Conservation (phyloP, 1,284 basidiomycete species). For the Phylloboletellus chloephorus region DNA sequence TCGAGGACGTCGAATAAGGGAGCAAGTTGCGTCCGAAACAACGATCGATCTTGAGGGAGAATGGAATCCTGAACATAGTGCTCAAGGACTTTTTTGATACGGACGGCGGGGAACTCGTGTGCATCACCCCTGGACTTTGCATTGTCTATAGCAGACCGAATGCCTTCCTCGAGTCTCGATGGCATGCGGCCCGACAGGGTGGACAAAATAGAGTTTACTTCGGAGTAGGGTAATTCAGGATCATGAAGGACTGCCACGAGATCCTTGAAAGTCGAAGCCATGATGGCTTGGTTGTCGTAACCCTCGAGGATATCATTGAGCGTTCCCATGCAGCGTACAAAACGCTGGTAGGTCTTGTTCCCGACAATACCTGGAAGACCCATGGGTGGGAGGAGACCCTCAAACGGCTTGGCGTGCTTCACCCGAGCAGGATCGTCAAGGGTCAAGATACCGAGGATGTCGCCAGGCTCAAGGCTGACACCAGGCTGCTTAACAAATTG, state of each 20-base stretch:
- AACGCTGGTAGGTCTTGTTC: constrained; percentile 87
- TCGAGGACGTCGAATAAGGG: constrained; percentile 78
- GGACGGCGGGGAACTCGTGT: constrained; percentile 81
- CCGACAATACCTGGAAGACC: constrained; percentile 85
- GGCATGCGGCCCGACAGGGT: constrained; percentile 93
- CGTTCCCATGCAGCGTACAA: constrained; percentile 71
- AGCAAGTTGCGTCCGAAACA: constrained; percentile 70
- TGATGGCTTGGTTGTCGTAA: constrained; percentile 89
- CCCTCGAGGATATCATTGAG: constrained; percentile 93
- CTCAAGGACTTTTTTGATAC: constrained; percentile 81
- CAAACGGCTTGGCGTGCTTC: constrained; percentile 97
- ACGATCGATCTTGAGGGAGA: constrained; percentile 70
- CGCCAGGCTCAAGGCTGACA: constrained; percentile 94
- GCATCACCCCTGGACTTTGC: constrained; percentile 64
- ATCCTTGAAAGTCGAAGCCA: constrained; percentile 80
- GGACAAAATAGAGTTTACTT: constrained; percentile 81
- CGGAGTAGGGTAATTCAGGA: constrained; percentile 86
- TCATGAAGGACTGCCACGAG: constrained; percentile 75
- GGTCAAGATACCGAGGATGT: constrained; percentile 95
- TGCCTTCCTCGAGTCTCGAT: constrained; percentile 81
- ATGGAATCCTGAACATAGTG: constrained; percentile 82
- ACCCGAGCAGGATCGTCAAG: constrained; percentile 96
- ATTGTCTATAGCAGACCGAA: constrained; percentile 76
- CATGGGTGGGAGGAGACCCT: constrained; percentile 84
- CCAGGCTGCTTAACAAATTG: constrained; percentile 98